Percentiles rank a stretch among this genome's conserved stretches.
phyloP scores from a whole-genome alignment of 2,329 filamentous ascomycete species.

The Calonectria pseudoturangicola region DNA sequence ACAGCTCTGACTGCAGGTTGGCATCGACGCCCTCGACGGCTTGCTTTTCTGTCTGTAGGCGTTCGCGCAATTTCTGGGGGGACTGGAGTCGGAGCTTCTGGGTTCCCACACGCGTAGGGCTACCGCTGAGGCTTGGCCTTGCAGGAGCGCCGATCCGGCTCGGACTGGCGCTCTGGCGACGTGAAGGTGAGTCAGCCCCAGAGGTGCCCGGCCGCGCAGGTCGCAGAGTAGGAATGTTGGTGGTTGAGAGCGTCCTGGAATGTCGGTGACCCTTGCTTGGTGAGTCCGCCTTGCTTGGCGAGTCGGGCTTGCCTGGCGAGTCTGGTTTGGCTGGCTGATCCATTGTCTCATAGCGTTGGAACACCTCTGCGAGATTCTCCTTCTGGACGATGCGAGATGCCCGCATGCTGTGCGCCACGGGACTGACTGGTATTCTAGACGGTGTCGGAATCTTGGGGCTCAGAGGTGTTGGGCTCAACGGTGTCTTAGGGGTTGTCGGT shows the following conservation, averaged over 20 bases:
- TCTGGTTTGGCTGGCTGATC: constrained; percentile 46
- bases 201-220: constrained; percentile 58
- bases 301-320: constrained; percentile 51
- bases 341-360: constrained; percentile 44
- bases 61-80: constrained; percentile 86
- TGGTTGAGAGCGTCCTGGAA: constrained; percentile 70
- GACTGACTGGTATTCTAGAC: constrained; percentile 73
- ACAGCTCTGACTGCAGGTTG: constrained; percentile 83
- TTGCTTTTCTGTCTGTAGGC: constrained; percentile 87
- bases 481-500: constrained; percentile 60
- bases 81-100: constrained; percentile 81
- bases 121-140: constrained; percentile 42
- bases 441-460: constrained; percentile 63
- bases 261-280: constrained; percentile 60
- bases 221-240: constrained; percentile 73
- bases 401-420: constrained; percentile 62
- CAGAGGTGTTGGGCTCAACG: constrained; percentile 65
- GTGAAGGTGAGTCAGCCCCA: constrained; percentile 51
- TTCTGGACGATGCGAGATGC: constrained; percentile 66
- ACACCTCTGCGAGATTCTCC: constrained; percentile 58
- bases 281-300: too few relatives aligned
- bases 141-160: constrained; percentile 57
- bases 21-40: constrained; percentile 82
- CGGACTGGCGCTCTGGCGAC: constrained; percentile 52
- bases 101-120: constrained; percentile 57